Evolutionary conservation across 192 early-diverging fungal species (phyloP).

Genomic region (Gamsiella multidivaricata): DNA sequence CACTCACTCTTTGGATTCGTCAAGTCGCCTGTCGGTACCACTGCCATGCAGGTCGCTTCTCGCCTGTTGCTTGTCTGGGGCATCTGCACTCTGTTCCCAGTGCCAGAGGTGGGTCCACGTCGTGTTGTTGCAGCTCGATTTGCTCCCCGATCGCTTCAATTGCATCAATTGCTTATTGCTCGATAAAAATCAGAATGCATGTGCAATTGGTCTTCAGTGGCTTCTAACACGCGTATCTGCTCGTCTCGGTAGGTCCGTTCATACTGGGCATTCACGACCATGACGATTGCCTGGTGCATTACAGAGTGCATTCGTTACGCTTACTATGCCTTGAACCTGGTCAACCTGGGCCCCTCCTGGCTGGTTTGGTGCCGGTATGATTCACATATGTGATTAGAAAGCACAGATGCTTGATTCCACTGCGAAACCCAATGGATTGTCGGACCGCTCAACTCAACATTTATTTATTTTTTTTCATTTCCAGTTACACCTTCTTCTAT

Average conservation of each 20-base stretch:
- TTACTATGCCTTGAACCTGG: conserved; percentile 85
- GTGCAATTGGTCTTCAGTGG: neutral
- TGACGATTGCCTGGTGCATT: conserved; percentile 92
- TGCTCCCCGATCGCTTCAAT: too few species aligned
- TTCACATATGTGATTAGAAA: conserved; percentile 21
- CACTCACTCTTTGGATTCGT: conserved; percentile 74
- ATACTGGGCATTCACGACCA: conserved; percentile 77
- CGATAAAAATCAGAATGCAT: too few species aligned
- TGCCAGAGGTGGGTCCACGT: conserved; percentile 60
- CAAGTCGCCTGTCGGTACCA: conserved; percentile 82
- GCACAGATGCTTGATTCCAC: neutral
- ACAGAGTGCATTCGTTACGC: conserved; percentile 93
- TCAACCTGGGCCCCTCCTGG: conserved; percentile 65
- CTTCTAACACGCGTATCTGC: too few species aligned
- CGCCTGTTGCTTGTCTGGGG: conserved; percentile 89
- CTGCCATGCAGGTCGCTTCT: conserved; percentile 87
- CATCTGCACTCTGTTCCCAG: conserved; percentile 74
- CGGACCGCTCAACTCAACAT: conserved; percentile 21
- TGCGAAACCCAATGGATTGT: conserved; percentile 35
- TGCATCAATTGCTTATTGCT: too few species aligned
- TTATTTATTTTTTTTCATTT: conserved; percentile 34
- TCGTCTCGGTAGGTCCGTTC: conserved; percentile 62
- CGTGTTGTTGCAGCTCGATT: neutral
- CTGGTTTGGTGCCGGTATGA: conserved; percentile 71
- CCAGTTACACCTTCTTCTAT: conserved; percentile 94